These are phyloP conservation scores for Phycomyces blakesleeanus DNA, from an alignment of 192 early-diverging fungal genomes.

Conservation along the genomic window DNA sequence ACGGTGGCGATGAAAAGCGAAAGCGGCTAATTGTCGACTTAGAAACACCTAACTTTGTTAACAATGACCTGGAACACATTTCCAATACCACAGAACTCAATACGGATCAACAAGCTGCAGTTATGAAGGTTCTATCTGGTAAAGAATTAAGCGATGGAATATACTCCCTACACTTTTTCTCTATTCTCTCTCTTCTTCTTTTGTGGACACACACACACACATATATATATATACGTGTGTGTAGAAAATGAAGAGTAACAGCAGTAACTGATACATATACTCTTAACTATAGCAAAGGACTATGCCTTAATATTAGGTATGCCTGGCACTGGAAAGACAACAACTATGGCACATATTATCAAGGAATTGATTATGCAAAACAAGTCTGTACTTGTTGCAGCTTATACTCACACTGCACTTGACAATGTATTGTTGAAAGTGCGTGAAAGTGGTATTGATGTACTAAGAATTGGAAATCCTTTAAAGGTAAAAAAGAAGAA, in stretches of 20 bases:
- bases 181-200: too few species aligned
- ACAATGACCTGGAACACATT: background rate
- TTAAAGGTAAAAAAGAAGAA: too few species aligned
- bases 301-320: constrained; percentile 92
- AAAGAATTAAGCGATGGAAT: background rate
- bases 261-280: background rate
- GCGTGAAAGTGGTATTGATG: constrained; percentile 53
- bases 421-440: constrained; percentile 92
- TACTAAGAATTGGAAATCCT: constrained; percentile 81
- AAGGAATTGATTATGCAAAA: constrained; percentile 57
- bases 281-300: constrained; percentile 69
- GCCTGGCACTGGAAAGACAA: constrained; percentile 97
- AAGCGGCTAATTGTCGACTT: constrained; percentile 76
- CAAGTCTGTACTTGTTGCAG: constrained; percentile 79
- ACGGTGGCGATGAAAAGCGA: constrained; percentile 49
- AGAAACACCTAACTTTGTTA: constrained; percentile 59
- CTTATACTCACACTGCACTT: constrained; percentile 90
- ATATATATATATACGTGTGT: background rate
- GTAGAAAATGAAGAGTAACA: background rate
- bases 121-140: constrained; percentile 67
- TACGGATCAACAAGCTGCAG: constrained; percentile 61
- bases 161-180: too few species aligned
- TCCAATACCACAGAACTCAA: constrained; percentile 53
- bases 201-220: too few species aligned
- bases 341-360: constrained; percentile 80